Evolutionary conservation across 1,139 yeast genomes (phyloP), one percentile per base, ranked within the genome.

Genomic region (Scheffersomyces illinoinensis): DNA sequence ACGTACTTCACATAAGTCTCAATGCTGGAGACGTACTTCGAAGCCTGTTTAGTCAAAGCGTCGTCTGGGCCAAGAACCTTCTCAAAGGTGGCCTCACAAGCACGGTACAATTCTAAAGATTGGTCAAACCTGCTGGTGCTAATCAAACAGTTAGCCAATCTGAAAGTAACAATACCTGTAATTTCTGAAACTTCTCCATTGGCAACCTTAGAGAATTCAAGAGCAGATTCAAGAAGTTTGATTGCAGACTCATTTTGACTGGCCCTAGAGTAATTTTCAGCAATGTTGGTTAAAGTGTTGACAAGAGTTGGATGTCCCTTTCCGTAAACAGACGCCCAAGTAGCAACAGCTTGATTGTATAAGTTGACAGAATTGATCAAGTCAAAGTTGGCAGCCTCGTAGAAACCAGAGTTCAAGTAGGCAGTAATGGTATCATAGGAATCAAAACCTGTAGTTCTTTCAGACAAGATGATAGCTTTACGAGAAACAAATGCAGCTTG

Each of bases 371-470:
- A 85, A 62, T 89, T 89, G 48, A 79, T 76, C 53, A 85, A 76
- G 66, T 87, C 86, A 55, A 85, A 85, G 66, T 85, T 84, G 18
- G 85, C 76, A 53, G 87, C 78, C 72, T 93, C 98, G 68, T 85
- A 83, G 68, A 82, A 84, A 1, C 96, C 96, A 64, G 93, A 77
- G 74, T 91, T 92, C 68, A 88, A 81, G 71, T 90, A 85, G 47
- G 92, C 82, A 62, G 92, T 84, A 47, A 92, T 74, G 39, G 95
- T 84, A 65, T 92, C 96, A 68, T 84, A 85, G 7, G 96, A 85
- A 71, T 93, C 98, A 64, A 87, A 74, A 61, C 99, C 99, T 56
- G 81, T 74, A 21, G 89, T 83, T 75, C 98, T 86, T 78, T 95
- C 98, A 59, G 88, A 82, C 60, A 93, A 85, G 52, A 86, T 79